phyloP scores from a whole-genome alignment of 148 eudicot species.

The Cornus controversa region DNA sequence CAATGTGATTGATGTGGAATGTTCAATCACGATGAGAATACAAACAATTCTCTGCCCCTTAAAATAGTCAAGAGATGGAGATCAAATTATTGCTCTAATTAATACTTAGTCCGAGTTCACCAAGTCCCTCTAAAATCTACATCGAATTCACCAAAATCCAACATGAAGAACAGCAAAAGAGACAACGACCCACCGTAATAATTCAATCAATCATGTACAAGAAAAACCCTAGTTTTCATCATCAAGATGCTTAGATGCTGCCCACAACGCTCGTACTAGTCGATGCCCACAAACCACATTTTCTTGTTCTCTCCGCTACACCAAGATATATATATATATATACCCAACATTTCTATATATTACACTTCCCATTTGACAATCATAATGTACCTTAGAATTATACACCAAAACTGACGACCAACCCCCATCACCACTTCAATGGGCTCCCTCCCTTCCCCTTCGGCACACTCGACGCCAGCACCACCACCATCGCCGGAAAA shows the following conservation, averaged over 20 bases:
- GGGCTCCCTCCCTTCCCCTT: constrained; percentile 12
- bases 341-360: background rate
- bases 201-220: background rate
- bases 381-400: background rate
- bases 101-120: background rate
- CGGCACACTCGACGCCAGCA: background rate
- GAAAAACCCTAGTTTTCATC: background rate
- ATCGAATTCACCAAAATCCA: background rate
- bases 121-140: background rate
- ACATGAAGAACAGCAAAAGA: background rate
- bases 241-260: background rate
- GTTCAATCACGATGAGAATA: background rate
- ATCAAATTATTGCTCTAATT: background rate
- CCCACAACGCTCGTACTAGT: background rate
- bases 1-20: background rate
- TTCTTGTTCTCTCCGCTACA: background rate
- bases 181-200: background rate
- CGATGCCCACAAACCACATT: background rate
- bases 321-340: background rate
- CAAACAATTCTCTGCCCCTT: background rate
- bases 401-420: background rate
- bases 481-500: constrained; percentile 16
- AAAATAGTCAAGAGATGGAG: background rate
- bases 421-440: constrained; percentile 10
- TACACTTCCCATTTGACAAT: background rate